phyloP scores from a whole-genome alignment of 2,329 filamentous ascomycete species.

The Onygenales sp. region DNA sequence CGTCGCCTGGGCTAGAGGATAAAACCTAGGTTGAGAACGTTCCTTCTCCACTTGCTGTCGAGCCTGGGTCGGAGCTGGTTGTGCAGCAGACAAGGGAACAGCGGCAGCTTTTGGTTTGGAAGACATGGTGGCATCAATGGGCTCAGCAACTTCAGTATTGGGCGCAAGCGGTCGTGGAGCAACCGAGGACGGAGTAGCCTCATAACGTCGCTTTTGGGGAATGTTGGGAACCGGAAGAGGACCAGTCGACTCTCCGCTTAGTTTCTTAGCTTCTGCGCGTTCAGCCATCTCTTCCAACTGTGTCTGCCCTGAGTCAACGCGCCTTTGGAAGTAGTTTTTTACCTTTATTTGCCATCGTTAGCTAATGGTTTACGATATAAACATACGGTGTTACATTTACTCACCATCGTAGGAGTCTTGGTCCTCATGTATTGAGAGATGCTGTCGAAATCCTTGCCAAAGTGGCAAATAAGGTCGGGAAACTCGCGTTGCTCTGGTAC shows the following conservation, averaged over 20 bases:
- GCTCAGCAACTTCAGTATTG: constrained; percentile 29
- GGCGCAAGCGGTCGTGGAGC: constrained; percentile 33
- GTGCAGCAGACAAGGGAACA: constrained; percentile 18
- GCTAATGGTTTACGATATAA: neutral
- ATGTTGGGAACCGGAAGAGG: constrained; percentile 34
- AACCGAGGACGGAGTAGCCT: constrained; percentile 33
- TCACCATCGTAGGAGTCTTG: constrained; percentile 43
- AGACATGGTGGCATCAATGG: constrained; percentile 20
- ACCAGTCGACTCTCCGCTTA: constrained; percentile 34
- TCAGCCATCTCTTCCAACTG: constrained; percentile 35
- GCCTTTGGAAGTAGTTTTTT: constrained; percentile 41
- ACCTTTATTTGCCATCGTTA: constrained; percentile 23
- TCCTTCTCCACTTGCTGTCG: constrained; percentile 27
- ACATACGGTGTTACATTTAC: constrained; percentile 8
- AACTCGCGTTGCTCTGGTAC: constrained; percentile 42
- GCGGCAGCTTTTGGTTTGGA: constrained; percentile 22
- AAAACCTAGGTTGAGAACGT: constrained; percentile 24
- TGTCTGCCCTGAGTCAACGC: constrained; percentile 33
- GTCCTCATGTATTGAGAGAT: constrained; percentile 43
- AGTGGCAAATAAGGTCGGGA: constrained; percentile 35
- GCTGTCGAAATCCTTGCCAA: constrained; percentile 39
- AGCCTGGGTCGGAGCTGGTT: constrained; percentile 21
- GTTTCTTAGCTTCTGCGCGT: constrained; percentile 36
- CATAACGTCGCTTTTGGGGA: constrained; percentile 39
- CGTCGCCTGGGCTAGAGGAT: constrained; percentile 30